Conservation (phyloP, 495 filamentous ascomycete species). For the Aspergillus wentii region DNA sequence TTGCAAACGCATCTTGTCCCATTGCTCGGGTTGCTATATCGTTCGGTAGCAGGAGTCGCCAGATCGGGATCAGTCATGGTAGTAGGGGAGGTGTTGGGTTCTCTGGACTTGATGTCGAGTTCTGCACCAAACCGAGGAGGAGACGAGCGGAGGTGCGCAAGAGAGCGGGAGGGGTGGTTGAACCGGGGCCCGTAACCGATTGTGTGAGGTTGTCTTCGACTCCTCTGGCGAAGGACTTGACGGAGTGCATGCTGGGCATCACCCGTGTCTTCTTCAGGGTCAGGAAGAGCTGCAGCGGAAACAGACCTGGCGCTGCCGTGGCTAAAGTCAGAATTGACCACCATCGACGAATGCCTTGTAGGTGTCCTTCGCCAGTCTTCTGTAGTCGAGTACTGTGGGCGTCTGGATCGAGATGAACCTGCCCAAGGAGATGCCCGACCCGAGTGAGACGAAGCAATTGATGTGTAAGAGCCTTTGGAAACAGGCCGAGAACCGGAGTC, state of each 20-base stretch:
- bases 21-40: conserved; percentile 47
- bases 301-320: conserved; percentile 38
- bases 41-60: conserved; percentile 61
- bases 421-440: conserved; percentile 41
- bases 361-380: conserved; percentile 35
- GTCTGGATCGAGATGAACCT: conserved; percentile 23
- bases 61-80: conserved; percentile 63
- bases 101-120: conserved; percentile 31
- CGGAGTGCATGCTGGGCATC: conserved; percentile 61
- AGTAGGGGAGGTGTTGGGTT: conserved; percentile 56
- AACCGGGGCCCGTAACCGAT: conserved; percentile 25
- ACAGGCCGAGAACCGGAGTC: conserved; percentile 49
- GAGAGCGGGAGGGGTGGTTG: conserved; percentile 26
- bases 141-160: conserved; percentile 38
- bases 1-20: conserved; percentile 73
- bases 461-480: conserved; percentile 48
- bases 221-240: conserved; percentile 63
- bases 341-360: conserved; percentile 30
- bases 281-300: conserved; percentile 52
- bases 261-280: conserved; percentile 45
- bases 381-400: conserved; percentile 25
- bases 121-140: conserved; percentile 39
- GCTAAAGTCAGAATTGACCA: conserved; percentile 29
- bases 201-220: conserved; percentile 41
- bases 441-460: conserved; percentile 37